Percentiles rank a stretch among this genome's conserved stretches.
Evolutionary conservation across 1,139 yeast species (phyloP).

Genomic region (Pneumocystis murina): DNA sequence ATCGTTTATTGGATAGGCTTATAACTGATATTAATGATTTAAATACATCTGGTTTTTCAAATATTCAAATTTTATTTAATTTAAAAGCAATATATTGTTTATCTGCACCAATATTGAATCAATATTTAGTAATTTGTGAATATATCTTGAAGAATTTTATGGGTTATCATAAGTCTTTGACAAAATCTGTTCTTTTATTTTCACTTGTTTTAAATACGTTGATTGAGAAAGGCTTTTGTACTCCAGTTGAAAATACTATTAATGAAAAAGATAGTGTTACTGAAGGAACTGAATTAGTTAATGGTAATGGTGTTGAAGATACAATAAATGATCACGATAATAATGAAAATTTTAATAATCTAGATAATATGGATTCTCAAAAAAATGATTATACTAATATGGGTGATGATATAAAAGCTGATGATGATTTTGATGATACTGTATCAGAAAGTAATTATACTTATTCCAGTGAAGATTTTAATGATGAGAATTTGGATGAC

Average conservation of each 20-base stretch:
- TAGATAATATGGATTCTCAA: conserved; percentile 60
- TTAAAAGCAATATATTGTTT: conserved; percentile 20
- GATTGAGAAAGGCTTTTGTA: conserved; percentile 81
- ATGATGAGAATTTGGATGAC: conserved; percentile 50
- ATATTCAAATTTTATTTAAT: not conserved
- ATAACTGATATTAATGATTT: not conserved
- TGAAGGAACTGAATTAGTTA: conserved; percentile 20
- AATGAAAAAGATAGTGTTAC: conserved; percentile 48
- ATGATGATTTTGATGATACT: conserved; percentile 49
- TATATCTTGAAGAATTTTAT: conserved; percentile 13
- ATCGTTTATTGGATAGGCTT: not conserved
- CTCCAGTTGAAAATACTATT: conserved; percentile 42
- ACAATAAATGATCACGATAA: conserved; percentile 94
- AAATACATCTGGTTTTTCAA: not conserved
- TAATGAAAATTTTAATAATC: conserved; percentile 73
- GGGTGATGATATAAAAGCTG: conserved; percentile 64
- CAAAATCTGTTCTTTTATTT: conserved; percentile 6
- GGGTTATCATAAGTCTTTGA: conserved; percentile 4
- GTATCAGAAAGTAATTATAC: conserved; percentile 44
- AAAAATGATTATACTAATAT: conserved; percentile 35
- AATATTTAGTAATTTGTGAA: conserved; percentile 19
- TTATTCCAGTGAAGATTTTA: conserved; percentile 35
- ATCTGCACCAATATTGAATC: conserved; percentile 24
- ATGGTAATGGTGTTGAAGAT: conserved; percentile 95
- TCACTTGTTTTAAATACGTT: conserved; percentile 20